Evolutionary conservation across 129 eudicot genomes (phyloP).

Genomic region (Flaveria bidentis): DNA sequence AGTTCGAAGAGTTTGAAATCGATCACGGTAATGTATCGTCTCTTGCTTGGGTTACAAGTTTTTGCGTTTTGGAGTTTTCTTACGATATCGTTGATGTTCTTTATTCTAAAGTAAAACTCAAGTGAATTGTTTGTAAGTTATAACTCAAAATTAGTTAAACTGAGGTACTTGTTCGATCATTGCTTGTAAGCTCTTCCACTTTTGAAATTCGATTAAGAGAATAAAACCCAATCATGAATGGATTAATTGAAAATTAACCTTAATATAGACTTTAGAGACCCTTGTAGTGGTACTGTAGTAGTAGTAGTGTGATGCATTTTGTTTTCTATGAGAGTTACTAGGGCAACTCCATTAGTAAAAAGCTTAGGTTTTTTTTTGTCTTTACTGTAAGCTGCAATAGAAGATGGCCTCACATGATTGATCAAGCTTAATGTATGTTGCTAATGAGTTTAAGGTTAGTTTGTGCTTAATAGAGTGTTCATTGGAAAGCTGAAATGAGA

Average conservation of each 20-base stretch:
- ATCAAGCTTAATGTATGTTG: conserved; percentile 3
- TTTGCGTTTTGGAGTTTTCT: not conserved
- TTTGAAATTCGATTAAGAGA: not conserved
- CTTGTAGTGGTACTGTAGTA: not conserved
- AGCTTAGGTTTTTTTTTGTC: not conserved
- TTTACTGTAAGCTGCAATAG: not conserved
- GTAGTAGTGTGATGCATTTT: not conserved
- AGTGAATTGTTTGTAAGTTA: conserved; percentile 2
- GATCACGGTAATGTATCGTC: conserved; percentile 54
- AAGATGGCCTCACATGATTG: not conserved
- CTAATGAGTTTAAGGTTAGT: not conserved
- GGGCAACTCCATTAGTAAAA: not conserved
- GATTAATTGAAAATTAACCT: not conserved
- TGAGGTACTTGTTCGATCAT: conserved; percentile 1
- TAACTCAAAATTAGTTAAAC: not conserved
- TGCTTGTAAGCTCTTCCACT: not conserved
- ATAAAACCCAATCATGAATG: not conserved
- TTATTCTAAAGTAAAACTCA: not conserved
- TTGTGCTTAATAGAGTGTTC: not conserved
- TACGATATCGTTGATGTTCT: not conserved
- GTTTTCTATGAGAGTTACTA: not conserved
- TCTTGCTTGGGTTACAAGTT: conserved; percentile 17
- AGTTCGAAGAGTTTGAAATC: conserved; percentile 77
- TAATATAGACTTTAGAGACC: too few species aligned
- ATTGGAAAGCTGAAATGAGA: not conserved